These are phyloP conservation scores for Myriosclerotinia duriaeana DNA, from an alignment of 2,329 filamentous ascomycete species.

Conservation along the genomic window DNA sequence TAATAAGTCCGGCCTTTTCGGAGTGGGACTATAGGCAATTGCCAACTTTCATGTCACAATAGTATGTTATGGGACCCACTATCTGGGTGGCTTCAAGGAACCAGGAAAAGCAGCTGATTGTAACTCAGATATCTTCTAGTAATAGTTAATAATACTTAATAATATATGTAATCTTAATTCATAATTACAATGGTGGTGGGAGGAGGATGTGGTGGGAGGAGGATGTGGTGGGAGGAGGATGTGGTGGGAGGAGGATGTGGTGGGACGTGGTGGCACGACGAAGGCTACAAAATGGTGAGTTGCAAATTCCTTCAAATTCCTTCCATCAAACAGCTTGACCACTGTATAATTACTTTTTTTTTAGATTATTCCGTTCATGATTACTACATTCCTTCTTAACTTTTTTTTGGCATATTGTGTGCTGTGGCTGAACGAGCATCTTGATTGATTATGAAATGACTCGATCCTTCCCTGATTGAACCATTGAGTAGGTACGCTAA, in stretches of 20 bases:
- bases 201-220: no score
- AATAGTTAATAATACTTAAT: no score
- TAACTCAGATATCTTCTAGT: no score
- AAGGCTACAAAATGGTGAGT: background rate
- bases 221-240: no score
- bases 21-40: slow-evolving; percentile 3
- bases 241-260: no score
- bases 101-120: background rate
- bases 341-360: slow-evolving; percentile 1
- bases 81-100: background rate
- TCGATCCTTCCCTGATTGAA: background rate
- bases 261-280: background rate
- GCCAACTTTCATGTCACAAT: background rate
- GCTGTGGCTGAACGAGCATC: background rate
- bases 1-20: background rate
- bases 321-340: slow-evolving; percentile 5
- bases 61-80: background rate
- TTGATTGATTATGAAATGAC: background rate
- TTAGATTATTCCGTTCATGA: background rate
- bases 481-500: background rate
- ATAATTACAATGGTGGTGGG: background rate
- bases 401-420: background rate
- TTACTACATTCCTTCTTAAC: background rate
- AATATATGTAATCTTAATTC: no score
- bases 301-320: background rate